Base-by-base conservation (phyloP, 2,329 filamentous ascomycete species). In the Fusarium luffae region DNA sequence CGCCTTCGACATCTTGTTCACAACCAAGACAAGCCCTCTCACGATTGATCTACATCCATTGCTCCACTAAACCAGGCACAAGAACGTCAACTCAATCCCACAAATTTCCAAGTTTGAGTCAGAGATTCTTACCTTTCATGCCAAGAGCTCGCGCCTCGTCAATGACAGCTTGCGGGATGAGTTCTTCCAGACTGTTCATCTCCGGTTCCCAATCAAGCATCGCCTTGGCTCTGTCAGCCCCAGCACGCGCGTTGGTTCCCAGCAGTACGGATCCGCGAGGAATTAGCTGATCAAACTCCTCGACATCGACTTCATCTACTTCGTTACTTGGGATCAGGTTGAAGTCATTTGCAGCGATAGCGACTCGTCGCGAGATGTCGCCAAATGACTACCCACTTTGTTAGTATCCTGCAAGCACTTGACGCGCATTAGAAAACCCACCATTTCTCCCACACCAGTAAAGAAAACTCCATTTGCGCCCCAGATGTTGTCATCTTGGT, bases 191-290 rank as follows among this genome's bases (percentile, higher is more conserved):
- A 30, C 79, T 80, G 44, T 80, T 80, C 64, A 83, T 77, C 34
- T 77, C 77, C 0, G 87, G 85, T 50, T 80, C 78, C 88, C 88
- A 90, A 0, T 82, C 84, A 10, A 90, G 74, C 34, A 87, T 61
- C 65, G 84, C 82, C 48, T 79, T 82, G 8, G 83, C 88, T 46
- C 88, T 80, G 32, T 80, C 78, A 2, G 87, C 84, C 54, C 78
- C 79, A 13, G 82, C 81, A 54, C 85, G 79, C 12, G 87, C 88
- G 68, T 90, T 90, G 40, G 84, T 82, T 1, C 88, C 88, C 80
- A 85, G 88, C 7, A 85, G 77, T 9, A 85, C 76, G 44, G 80
- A 78, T 21, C 85, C 86, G 50, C 79, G 81, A 0, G 79, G 76
- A 2, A 81, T 76, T 16, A 84, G 72, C 12, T 79, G 77, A 49